These are phyloP conservation scores for Fusarium oxysporum DNA, from an alignment of 2,329 filamentous ascomycete genomes.

Conservation along the genomic window DNA sequence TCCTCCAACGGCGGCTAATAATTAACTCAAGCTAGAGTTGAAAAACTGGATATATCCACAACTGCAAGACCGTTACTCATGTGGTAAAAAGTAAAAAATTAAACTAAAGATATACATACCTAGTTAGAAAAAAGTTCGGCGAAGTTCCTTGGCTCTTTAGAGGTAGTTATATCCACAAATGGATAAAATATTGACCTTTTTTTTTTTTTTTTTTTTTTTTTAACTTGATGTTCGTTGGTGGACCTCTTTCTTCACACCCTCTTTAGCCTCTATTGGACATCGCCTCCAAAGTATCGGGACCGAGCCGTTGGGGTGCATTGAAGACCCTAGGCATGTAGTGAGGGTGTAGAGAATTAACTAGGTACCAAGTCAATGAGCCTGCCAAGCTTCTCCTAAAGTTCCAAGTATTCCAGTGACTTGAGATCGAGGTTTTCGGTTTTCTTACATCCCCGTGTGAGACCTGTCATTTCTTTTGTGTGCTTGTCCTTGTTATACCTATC, in stretches of 20 bases:
- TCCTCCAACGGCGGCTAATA: neutral
- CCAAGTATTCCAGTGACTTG: neutral
- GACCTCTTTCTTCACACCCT: constrained; percentile 18
- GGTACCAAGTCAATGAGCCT: neutral
- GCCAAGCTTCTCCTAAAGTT: neutral
- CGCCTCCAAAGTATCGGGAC: neutral
- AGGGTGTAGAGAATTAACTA: neutral
- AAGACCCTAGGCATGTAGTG: neutral
- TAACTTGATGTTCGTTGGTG: neutral
- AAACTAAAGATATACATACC: neutral
- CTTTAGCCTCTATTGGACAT: neutral
- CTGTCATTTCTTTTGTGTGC: neutral
- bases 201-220: neutral
- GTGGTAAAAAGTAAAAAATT: constrained; percentile 2
- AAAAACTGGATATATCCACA: neutral
- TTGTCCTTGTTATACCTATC: neutral
- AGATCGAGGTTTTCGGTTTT: neutral
- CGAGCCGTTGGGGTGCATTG: neutral
- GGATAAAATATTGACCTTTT: neutral
- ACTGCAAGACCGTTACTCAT: constrained; percentile 24
- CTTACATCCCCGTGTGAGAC: neutral
- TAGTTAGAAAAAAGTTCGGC: neutral
- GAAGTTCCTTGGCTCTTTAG: neutral
- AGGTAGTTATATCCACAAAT: neutral
- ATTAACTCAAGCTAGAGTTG: neutral